Conservation (phyloP, 2,329 filamentous ascomycete genomes). For the Paraconiothyrium sp. region DNA sequence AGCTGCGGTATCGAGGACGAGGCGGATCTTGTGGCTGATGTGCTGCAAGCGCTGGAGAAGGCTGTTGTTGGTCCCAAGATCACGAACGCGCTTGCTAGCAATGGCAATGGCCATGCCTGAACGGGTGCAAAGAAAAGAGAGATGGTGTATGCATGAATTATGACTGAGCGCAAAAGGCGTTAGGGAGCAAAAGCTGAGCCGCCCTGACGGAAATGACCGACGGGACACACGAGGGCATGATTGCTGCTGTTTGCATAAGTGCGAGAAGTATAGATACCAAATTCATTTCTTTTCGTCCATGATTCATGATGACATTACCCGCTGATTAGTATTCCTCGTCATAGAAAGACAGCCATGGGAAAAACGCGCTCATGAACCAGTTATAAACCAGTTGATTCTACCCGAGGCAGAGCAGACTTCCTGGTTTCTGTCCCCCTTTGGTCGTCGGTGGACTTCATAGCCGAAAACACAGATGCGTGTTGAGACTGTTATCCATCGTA, state of each 20-base stretch:
- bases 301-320: not conserved
- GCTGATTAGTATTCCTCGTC: too few species aligned
- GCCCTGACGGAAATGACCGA: not conserved
- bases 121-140: not conserved
- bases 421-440: too few species aligned
- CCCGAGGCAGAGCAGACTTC: too few species aligned
- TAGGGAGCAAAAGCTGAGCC: not conserved
- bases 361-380: too few species aligned
- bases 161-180: not conserved
- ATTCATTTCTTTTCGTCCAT: not conserved
- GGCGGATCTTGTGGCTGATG: constrained; percentile 82
- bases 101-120: constrained; percentile 22
- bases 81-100: constrained; percentile 11
- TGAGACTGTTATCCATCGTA: too few species aligned
- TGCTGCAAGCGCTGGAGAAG: constrained; percentile 81
- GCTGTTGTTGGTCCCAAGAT: constrained; percentile 67
- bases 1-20: constrained; percentile 95
- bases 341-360: too few species aligned
- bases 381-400: too few species aligned
- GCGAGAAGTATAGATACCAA: constrained; percentile 14
- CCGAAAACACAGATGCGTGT: too few species aligned
- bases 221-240: not conserved
- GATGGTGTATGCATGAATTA: not conserved
- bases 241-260: constrained; percentile 1
- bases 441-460: too few species aligned